Evolutionary conservation across 2,329 filamentous ascomycete species (phyloP).

Genomic region (Aspergillus pseudoviridinutans): DNA sequence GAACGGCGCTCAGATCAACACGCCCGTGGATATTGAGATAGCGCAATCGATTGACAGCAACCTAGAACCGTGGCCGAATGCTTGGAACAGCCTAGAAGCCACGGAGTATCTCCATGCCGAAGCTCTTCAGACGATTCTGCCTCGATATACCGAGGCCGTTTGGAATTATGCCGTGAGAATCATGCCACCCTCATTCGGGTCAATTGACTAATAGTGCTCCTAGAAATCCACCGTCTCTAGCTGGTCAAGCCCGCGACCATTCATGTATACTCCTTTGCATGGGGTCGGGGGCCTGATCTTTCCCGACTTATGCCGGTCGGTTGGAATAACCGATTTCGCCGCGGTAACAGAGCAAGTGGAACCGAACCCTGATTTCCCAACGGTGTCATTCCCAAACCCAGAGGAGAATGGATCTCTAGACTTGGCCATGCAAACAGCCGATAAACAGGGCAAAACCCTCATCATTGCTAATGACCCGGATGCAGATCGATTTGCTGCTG

Average conservation of each 20-base stretch:
- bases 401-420: constrained; percentile 62
- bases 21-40: constrained; percentile 58
- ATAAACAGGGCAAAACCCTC: constrained; percentile 45
- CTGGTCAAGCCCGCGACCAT: constrained; percentile 26
- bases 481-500: constrained; percentile 60
- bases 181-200: neutral
- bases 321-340: constrained; percentile 32
- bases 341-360: constrained; percentile 46
- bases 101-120: constrained; percentile 27
- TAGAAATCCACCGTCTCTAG: constrained; percentile 32
- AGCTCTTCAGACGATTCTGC: constrained; percentile 25
- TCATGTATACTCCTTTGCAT: constrained; percentile 43
- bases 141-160: constrained; percentile 28
- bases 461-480: constrained; percentile 63
- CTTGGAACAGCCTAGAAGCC: constrained; percentile 47
- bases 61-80: constrained; percentile 45
- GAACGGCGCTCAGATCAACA: constrained; percentile 64
- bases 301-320: constrained; percentile 28
- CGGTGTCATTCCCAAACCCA: constrained; percentile 62
- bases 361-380: constrained; percentile 62
- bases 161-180: constrained; percentile 29
- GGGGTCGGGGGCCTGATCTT: constrained; percentile 37
- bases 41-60: constrained; percentile 54
- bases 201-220: constrained; percentile 10
- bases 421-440: constrained; percentile 54